phyloP scores from a whole-genome alignment of 2,329 filamentous ascomycete genomes.

The Neurospora crassa region DNA sequence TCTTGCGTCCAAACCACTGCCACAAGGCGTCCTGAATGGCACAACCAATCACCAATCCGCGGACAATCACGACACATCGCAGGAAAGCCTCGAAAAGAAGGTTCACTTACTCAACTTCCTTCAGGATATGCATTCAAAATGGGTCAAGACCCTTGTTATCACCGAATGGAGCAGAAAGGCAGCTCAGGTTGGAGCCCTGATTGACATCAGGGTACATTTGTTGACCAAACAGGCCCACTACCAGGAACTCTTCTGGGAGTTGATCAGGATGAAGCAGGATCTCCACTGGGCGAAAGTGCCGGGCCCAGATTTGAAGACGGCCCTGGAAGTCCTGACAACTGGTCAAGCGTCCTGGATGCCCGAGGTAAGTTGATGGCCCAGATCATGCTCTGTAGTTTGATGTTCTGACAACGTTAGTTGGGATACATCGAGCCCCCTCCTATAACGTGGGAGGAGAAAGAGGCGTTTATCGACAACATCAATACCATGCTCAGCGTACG shows the following conservation, averaged over 20 bases:
- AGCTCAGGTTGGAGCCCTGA: conserved; percentile 72
- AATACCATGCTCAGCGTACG: conserved; percentile 77
- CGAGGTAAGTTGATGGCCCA: conserved; percentile 44
- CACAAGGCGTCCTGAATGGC: conserved; percentile 42
- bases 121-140: conserved; percentile 71
- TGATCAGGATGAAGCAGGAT: conserved; percentile 65
- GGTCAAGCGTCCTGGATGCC: conserved; percentile 72
- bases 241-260: conserved; percentile 47
- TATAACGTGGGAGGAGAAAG: conserved; percentile 60
- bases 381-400: background rate
- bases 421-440: conserved; percentile 67
- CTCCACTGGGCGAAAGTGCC: conserved; percentile 66
- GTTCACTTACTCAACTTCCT: conserved; percentile 64
- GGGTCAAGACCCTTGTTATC: conserved; percentile 87
- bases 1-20: conserved; percentile 58
- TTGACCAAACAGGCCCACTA: conserved; percentile 53
- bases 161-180: conserved; percentile 81
- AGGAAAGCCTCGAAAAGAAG: conserved; percentile 69
- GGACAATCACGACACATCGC: conserved; percentile 44
- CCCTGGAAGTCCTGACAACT: conserved; percentile 72
- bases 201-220: conserved; percentile 75
- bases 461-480: conserved; percentile 68
- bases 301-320: conserved; percentile 85
- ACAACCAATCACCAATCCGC: conserved; percentile 31
- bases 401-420: conserved; percentile 37